These are phyloP conservation scores for Cytospora leucostoma DNA, from an alignment of 2,329 filamentous ascomycete species.

Conservation along the genomic window DNA sequence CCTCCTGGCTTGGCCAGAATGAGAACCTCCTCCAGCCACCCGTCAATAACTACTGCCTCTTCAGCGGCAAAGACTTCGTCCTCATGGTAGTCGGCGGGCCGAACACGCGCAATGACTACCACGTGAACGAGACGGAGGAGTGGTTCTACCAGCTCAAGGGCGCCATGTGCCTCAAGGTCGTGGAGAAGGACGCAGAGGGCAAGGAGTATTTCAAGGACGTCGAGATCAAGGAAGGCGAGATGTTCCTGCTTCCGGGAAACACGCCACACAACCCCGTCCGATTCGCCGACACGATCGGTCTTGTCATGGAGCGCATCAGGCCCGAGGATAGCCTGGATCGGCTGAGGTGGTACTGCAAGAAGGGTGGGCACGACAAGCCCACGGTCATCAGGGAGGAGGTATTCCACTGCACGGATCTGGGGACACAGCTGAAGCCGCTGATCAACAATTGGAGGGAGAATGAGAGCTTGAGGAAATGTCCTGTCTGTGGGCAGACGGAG, in stretches of 20 bases:
- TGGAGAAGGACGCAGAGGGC: slow-evolving; percentile 23
- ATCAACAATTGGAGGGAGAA: slow-evolving; percentile 30
- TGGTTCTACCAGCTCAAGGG: slow-evolving; percentile 33
- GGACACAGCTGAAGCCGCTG: slow-evolving; percentile 30
- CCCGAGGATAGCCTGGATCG: slow-evolving; percentile 29
- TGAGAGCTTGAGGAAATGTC: slow-evolving; percentile 27
- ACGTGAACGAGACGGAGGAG: slow-evolving; percentile 32
- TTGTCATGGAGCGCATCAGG: slow-evolving; percentile 31
- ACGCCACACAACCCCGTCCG: slow-evolving; percentile 31
- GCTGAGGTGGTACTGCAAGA: slow-evolving; percentile 31
- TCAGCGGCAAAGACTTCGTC: slow-evolving; percentile 29
- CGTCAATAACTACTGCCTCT: slow-evolving; percentile 33
- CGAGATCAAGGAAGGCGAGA: slow-evolving; percentile 29
- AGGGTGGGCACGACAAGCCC: slow-evolving; percentile 29
- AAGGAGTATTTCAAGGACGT: slow-evolving; percentile 27
- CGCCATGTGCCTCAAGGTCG: slow-evolving; percentile 30
- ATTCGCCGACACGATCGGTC: slow-evolving; percentile 29
- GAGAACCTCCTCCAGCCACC: slow-evolving; percentile 29
- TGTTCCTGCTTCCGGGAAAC: slow-evolving; percentile 30
- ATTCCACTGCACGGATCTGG: slow-evolving; percentile 30
- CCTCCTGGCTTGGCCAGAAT: slow-evolving; percentile 29
- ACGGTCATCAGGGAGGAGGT: slow-evolving; percentile 30
- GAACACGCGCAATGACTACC: slow-evolving; percentile 31
- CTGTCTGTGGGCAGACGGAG: slow-evolving; percentile 23
- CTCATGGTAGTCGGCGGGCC: slow-evolving; percentile 32